These are phyloP conservation scores for Leccinum barrowsii DNA, from an alignment of 768 basidiomycete species.

Conservation along the genomic window DNA sequence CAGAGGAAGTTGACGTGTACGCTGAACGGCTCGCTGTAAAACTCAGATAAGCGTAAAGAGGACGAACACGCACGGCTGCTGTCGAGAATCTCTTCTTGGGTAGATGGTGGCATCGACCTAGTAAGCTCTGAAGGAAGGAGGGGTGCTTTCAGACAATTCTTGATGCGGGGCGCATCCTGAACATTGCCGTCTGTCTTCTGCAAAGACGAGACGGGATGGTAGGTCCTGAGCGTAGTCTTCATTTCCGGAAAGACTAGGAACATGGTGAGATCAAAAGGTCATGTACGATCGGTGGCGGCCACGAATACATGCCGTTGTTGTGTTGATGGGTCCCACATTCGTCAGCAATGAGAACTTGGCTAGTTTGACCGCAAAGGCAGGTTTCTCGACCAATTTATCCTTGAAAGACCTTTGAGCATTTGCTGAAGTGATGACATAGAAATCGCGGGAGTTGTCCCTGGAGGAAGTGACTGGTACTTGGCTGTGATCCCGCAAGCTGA, in stretches of 20 bases:
- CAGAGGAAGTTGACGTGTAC: constrained; percentile 60
- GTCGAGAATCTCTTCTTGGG: constrained; percentile 68
- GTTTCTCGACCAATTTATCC: constrained; percentile 82
- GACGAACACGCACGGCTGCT: constrained; percentile 49
- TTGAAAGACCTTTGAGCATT: constrained; percentile 83
- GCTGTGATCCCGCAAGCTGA: constrained; percentile 22
- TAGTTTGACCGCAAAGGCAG: constrained; percentile 73
- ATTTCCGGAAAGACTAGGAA: constrained; percentile 83
- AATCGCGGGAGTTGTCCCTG: constrained; percentile 72
- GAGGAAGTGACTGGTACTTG: constrained; percentile 45
- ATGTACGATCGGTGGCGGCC: constrained; percentile 7
- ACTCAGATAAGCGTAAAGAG: constrained; percentile 2
- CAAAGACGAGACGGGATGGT: constrained; percentile 84
- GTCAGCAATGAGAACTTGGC: constrained; percentile 82
- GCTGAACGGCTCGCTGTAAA: constrained; percentile 34
- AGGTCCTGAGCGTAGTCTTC: constrained; percentile 86
- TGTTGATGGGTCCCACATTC: constrained; percentile 89
- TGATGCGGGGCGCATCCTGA: constrained; percentile 89
- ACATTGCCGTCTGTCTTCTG: constrained; percentile 89
- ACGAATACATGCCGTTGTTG: constrained; percentile 79
- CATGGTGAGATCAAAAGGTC: constrained; percentile 17
- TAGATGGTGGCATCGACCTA: constrained; percentile 62
- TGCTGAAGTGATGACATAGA: constrained; percentile 79
- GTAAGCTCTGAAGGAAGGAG: constrained; percentile 61
- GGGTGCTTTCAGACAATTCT: constrained; percentile 84